These are phyloP conservation scores for Filosporella fistucella DNA, from an alignment of 495 filamentous ascomycete species.

Conservation along the genomic window DNA sequence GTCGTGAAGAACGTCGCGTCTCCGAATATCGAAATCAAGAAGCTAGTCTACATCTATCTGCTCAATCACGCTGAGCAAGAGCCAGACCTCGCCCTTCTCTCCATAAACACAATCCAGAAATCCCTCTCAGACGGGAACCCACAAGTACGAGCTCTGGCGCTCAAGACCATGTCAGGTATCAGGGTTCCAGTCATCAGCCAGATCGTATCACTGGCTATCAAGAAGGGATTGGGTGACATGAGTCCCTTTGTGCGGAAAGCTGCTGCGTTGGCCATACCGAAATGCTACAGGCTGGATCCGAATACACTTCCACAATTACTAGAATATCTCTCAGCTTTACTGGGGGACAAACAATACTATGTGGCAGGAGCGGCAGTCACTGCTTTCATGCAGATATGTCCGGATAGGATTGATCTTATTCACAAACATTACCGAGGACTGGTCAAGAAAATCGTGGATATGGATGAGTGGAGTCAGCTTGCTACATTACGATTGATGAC, in stretches of 20 bases:
- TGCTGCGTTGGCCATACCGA: slow-evolving; percentile 92
- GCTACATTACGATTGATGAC: slow-evolving; percentile 76
- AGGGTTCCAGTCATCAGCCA: slow-evolving; percentile 96
- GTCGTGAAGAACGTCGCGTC: slow-evolving; percentile 96
- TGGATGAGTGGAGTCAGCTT: slow-evolving; percentile 98
- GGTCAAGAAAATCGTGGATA: slow-evolving; percentile 88
- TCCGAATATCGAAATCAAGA: slow-evolving; percentile 88
- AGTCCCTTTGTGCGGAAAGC: slow-evolving; percentile 89
- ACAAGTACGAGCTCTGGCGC: slow-evolving; percentile 82
- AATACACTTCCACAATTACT: slow-evolving; percentile 76
- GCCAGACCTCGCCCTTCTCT: slow-evolving; percentile 89
- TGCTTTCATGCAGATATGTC: slow-evolving; percentile 85
- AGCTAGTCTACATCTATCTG: slow-evolving; percentile 96
- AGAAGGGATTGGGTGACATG: slow-evolving; percentile 89
- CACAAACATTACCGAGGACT: slow-evolving; percentile 84
- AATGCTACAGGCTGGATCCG: slow-evolving; percentile 93
- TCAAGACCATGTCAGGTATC: slow-evolving; percentile 94
- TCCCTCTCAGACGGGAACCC: slow-evolving; percentile 89
- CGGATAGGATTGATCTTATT: slow-evolving; percentile 77
- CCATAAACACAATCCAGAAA: slow-evolving; percentile 98
- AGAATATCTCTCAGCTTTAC: slow-evolving; percentile 69
- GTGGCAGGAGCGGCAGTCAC: slow-evolving; percentile 89
- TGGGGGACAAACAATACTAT: slow-evolving; percentile 91
- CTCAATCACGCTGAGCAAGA: slow-evolving; percentile 93
- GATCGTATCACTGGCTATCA: slow-evolving; percentile 94